Conservation (phyloP, 768 basidiomycete genomes). For the Hortiboletus flavorubellus region DNA sequence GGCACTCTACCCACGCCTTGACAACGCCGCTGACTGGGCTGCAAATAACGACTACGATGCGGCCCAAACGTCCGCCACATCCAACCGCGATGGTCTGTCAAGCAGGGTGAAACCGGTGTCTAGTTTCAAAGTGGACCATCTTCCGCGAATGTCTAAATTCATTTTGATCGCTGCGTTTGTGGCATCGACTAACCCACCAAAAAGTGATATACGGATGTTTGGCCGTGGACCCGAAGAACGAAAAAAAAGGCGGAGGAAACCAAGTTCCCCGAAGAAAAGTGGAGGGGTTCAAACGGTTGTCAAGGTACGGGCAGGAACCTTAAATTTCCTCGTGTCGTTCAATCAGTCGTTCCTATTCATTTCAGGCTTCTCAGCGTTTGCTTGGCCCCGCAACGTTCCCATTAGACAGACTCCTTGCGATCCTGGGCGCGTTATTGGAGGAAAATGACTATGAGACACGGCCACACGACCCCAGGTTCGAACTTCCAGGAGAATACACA, state of each 20-base stretch:
- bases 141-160: slow-evolving; percentile 71
- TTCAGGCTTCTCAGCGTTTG: slow-evolving; percentile 70
- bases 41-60: slow-evolving; percentile 43
- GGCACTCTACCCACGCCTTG: slow-evolving; percentile 62
- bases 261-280: slow-evolving; percentile 35
- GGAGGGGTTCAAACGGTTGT: slow-evolving; percentile 40
- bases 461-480: slow-evolving; percentile 44
- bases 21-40: slow-evolving; percentile 65
- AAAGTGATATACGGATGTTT: slow-evolving; percentile 81
- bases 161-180: slow-evolving; percentile 74
- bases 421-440: slow-evolving; percentile 73
- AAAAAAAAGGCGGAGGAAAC: slow-evolving; percentile 47
- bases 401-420: slow-evolving; percentile 74
- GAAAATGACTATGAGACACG: slow-evolving; percentile 58
- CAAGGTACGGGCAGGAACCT: slow-evolving; percentile 37
- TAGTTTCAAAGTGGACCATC: slow-evolving; percentile 29
- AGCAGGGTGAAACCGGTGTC: slow-evolving; percentile 6
- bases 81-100: neutral
- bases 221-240: slow-evolving; percentile 69
- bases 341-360: neutral
- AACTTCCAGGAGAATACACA: slow-evolving; percentile 64
- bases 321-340: neutral
- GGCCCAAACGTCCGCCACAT: neutral
- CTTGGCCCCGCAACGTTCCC: slow-evolving; percentile 77
- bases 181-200: slow-evolving; percentile 81